Base-by-base conservation (phyloP, 2,329 filamentous ascomycete species). In the Gaeumannomyces sp. region DNA sequence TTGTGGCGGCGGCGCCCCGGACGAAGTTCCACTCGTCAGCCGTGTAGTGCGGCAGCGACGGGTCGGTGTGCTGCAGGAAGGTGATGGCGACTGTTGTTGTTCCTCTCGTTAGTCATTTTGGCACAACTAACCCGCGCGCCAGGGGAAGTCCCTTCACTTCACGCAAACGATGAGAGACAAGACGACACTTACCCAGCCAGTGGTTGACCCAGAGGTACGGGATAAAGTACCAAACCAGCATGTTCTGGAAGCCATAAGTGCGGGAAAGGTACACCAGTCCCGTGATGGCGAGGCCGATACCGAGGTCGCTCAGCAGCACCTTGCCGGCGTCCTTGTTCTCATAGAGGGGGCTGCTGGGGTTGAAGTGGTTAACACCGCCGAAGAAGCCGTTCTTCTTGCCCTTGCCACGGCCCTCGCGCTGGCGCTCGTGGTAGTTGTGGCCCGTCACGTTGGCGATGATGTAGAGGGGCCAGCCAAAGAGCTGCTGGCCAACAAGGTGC, bases 161-260 rank as follows among this genome's bases (percentile, higher is more conserved):
- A 31, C 16, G 19, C 22, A 58, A 22, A 3, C 14, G 3, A 53
- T 10, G 45, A 28, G 13, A 60, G 19, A 61, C 16, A 59, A n/a
- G 14, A 59, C 29, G 19, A 38, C 2, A 85, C 91, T 84, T 88
- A 95, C 92, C 91, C 65, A 98, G 90, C 94, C 94, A 98, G 86
- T 97, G 93, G 86, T 98, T 96, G 65, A 97, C 93, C 94, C 94
- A 97, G 67, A 97, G 83, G 77, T 98, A 99, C 53, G 95, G 95
- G 66, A 96, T 75, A 73, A 93, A 88, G 81, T 99, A 99, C 94
- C 95, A 98, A 68, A 99, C 90, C 66, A 91, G 80, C 76, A 98
- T 82, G 82, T 97, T 98, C 75, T 82, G 76, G 83, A 88, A 94
- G 73, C 95, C 95, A 71, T 89, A 97, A 65, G 79, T 90, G 77